A percentile compares a stretch with the other conserved stretches of the same genome.
These are phyloP conservation scores for Seiridium unicorne DNA, from an alignment of 2,329 filamentous ascomycete genomes.

Conservation along the genomic window DNA sequence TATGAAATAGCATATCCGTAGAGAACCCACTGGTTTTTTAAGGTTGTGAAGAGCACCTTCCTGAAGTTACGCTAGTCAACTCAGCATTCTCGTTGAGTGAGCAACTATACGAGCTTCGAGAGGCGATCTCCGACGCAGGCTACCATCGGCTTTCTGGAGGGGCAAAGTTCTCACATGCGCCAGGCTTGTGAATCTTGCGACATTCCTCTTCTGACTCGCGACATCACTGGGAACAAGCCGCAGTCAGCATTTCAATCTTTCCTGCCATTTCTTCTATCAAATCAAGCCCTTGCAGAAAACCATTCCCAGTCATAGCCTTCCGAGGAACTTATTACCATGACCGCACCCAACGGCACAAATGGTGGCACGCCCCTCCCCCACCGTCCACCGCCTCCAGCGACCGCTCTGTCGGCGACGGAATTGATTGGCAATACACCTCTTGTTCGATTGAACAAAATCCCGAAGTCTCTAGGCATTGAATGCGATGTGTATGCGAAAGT, in stretches of 20 bases:
- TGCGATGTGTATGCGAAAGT: constrained; percentile 88
- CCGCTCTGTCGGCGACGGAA: constrained; percentile 67
- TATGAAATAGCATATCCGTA: too few relatives aligned
- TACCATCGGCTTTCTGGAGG: constrained; percentile 7
- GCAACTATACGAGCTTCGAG: not conserved
- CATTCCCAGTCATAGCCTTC: not conserved
- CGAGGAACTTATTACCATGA: constrained; percentile 10
- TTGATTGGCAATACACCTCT: constrained; percentile 97
- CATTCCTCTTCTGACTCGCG: constrained; percentile 7
- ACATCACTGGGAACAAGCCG: not conserved
- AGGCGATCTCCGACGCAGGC: not conserved
- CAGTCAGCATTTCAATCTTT: not conserved
- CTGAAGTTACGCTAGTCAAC: too few relatives aligned
- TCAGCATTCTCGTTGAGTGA: not conserved
- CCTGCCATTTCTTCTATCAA: not conserved
- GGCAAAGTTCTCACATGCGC: not conserved
- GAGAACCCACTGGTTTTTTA: too few relatives aligned
- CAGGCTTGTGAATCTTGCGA: not conserved
- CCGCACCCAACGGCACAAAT: constrained; percentile 16
- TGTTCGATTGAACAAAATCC: constrained; percentile 88
- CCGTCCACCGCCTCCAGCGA: constrained; percentile 24
- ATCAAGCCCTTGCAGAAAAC: not conserved
- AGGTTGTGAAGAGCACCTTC: too few relatives aligned
- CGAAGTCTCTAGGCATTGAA: constrained; percentile 85
- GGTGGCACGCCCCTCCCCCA: constrained; percentile 21